A percentile compares a stretch with the other conserved stretches of the same genome.
Conservation (phyloP, 2,329 filamentous ascomycete species). For the Thelonectria discophora region DNA sequence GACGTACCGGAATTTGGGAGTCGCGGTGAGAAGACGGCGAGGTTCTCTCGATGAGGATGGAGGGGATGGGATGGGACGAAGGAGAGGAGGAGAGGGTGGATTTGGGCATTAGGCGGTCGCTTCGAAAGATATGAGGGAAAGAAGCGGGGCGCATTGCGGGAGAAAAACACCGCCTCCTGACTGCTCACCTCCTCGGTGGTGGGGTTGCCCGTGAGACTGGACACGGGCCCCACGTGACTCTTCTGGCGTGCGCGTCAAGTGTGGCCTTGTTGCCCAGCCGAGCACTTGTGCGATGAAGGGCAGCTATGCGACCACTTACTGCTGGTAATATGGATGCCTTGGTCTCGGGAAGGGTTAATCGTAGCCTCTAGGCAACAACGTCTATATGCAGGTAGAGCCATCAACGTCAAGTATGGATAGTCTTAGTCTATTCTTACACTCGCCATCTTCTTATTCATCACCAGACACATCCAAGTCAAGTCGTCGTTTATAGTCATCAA, state of each 20-base stretch:
- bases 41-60: slow-evolving; percentile 21
- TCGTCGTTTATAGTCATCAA: neutral
- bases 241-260: slow-evolving; percentile 33
- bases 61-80: slow-evolving; percentile 35
- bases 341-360: neutral
- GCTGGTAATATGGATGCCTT: neutral
- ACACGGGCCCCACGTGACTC: slow-evolving; percentile 43
- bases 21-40: no score
- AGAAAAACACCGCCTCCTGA: slow-evolving; percentile 45
- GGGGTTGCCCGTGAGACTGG: slow-evolving; percentile 46
- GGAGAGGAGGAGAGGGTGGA: slow-evolving; percentile 17
- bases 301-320: neutral
- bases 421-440: no score
- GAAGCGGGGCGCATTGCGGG: slow-evolving; percentile 42
- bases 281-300: slow-evolving; percentile 5
- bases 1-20: slow-evolving; percentile 32
- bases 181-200: slow-evolving; percentile 28
- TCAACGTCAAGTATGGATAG: neutral
- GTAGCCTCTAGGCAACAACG: neutral
- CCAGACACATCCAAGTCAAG: slow-evolving; percentile 19
- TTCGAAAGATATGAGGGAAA: slow-evolving; percentile 2
- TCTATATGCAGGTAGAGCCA: neutral
- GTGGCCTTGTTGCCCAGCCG: slow-evolving; percentile 19
- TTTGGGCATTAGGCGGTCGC: slow-evolving; percentile 24
- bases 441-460: neutral